Conservation (phyloP, 345 rosid genomes). For the Populus euphratica region DNA sequence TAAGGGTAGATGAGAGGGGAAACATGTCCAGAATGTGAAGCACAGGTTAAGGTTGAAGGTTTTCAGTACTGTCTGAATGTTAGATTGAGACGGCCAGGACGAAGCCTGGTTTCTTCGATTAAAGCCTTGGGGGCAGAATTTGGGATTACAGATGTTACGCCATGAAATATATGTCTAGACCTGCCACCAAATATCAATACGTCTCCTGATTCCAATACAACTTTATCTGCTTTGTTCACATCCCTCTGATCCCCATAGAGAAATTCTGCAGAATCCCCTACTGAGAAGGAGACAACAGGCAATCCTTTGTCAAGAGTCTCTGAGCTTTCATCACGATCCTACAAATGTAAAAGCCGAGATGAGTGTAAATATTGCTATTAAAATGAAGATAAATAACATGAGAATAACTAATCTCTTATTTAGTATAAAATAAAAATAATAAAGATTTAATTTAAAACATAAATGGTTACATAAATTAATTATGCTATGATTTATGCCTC, state of each 20-base stretch:
- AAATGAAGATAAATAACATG: no score
- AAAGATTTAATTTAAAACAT: no score
- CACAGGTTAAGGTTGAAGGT: background rate
- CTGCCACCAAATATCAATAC: slow-evolving; percentile 19
- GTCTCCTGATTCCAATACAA: slow-evolving; percentile 21
- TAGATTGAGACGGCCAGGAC: slow-evolving; percentile 20
- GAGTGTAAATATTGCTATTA: background rate
- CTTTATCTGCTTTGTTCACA: background rate
- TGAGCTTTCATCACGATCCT: slow-evolving; percentile 21
- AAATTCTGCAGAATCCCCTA: slow-evolving; percentile 21
- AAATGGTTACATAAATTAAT: no score
- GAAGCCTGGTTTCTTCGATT: slow-evolving; percentile 6
- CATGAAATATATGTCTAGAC: slow-evolving; percentile 17
- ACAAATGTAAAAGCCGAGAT: background rate
- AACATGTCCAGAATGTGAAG: background rate
- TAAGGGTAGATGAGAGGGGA: no score
- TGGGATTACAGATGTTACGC: slow-evolving; percentile 12
- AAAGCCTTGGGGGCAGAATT: slow-evolving; percentile 10
- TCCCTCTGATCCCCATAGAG: slow-evolving; percentile 16
- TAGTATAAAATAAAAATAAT: no score
- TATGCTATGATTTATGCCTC: no score
- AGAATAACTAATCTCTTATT: no score
- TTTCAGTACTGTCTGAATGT: slow-evolving; percentile 15
- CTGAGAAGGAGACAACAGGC: slow-evolving; percentile 13
- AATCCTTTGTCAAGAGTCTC: slow-evolving; percentile 9